Percentiles rank a stretch among this genome's conserved stretches.
Conservation (phyloP, 2,329 filamentous ascomycete species). For the Fusarium abutilonis region DNA sequence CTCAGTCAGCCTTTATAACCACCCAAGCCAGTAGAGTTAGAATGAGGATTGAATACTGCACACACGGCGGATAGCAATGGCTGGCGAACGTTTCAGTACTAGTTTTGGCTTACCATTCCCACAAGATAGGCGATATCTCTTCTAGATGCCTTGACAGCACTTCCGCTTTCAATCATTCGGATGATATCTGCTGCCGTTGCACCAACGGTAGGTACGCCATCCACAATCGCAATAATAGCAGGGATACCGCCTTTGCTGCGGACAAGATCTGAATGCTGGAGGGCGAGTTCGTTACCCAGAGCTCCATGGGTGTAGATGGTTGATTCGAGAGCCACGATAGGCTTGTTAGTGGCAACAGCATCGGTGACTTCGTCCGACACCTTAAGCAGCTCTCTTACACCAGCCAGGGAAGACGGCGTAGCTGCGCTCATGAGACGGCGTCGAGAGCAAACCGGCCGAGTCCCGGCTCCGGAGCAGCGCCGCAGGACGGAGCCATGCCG, state of each 20-base stretch:
- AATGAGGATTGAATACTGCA: neutral
- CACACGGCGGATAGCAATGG: neutral
- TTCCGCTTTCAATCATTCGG: constrained; percentile 72
- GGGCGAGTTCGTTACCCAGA: constrained; percentile 74
- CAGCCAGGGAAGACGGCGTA: constrained; percentile 35
- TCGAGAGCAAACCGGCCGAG: constrained; percentile 29
- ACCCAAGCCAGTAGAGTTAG: neutral
- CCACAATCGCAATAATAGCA: constrained; percentile 88
- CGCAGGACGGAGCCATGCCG: constrained; percentile 34
- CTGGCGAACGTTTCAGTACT: neutral
- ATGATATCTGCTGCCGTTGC: constrained; percentile 76
- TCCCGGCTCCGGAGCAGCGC: constrained; percentile 27
- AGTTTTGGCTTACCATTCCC: constrained; percentile 68
- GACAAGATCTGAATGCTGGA: constrained; percentile 87
- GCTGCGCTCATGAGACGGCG: constrained; percentile 38
- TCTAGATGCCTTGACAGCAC: constrained; percentile 84
- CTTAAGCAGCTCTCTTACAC: constrained; percentile 63
- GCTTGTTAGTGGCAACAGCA: constrained; percentile 77
- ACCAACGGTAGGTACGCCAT: constrained; percentile 84
- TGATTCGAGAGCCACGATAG: constrained; percentile 91
- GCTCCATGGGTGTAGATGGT: constrained; percentile 97
- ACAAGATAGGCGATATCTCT: constrained; percentile 85
- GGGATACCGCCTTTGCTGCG: constrained; percentile 84
- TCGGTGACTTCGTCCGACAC: constrained; percentile 85
- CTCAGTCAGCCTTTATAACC: constrained; percentile 17